Evolutionary conservation across 1,284 basidiomycete species (phyloP).

Genomic region (Cryptococcus sp.): DNA sequence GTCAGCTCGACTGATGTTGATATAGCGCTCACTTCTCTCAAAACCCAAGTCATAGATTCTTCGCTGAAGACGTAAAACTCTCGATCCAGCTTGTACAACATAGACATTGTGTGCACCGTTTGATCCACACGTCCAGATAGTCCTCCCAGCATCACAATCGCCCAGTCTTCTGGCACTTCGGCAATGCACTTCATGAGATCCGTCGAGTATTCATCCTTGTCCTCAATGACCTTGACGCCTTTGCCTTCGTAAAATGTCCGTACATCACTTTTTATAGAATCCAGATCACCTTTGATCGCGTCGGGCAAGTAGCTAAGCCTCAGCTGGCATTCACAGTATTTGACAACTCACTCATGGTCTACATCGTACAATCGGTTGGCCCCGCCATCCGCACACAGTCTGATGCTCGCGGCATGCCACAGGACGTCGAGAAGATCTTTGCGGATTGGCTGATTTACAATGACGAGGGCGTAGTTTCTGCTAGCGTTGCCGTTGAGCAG

Average conservation of each 20-base stretch:
- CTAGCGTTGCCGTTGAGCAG: conserved; percentile 12
- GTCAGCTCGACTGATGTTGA: conserved; percentile 3
- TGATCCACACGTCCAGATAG: conserved; percentile 90
- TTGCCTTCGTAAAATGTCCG: conserved; percentile 64
- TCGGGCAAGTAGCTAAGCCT: conserved; percentile 68
- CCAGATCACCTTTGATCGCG: conserved; percentile 89
- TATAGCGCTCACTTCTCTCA: conserved; percentile 64
- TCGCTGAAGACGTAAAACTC: conserved; percentile 77
- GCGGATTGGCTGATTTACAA: conserved; percentile 83
- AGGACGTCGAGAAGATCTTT: conserved; percentile 63
- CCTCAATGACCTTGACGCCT: conserved; percentile 69
- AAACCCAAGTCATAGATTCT: conserved; percentile 80
- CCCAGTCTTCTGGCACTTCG: conserved; percentile 58
- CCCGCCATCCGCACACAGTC: conserved; percentile 86
- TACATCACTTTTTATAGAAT: conserved; percentile 79
- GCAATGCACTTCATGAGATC: conserved; percentile 91
- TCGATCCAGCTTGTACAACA: conserved; percentile 69
- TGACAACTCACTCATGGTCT: conserved; percentile 47
- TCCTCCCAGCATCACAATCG: conserved; percentile 82
- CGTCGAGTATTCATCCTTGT: conserved; percentile 78
- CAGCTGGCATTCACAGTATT: background rate
- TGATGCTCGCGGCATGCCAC: conserved; percentile 61
- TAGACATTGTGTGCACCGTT: conserved; percentile 84
- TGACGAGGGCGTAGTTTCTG: conserved; percentile 63
- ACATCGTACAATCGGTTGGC: conserved; percentile 81